phyloP scores from a whole-genome alignment of 2,329 filamentous ascomycete genomes.

The Eutypa lata region DNA sequence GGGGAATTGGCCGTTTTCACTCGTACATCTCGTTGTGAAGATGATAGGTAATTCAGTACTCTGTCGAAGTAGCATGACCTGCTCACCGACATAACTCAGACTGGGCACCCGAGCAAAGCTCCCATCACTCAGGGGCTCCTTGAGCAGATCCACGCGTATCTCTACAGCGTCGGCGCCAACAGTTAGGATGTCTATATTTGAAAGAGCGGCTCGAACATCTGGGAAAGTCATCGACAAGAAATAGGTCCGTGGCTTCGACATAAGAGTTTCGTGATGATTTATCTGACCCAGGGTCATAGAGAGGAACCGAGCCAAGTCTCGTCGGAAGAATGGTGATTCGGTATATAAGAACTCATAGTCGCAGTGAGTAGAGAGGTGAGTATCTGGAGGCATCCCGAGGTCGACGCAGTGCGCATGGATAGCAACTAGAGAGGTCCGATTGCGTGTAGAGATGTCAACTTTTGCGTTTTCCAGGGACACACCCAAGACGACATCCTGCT shows the following conservation, averaged over 20 bases:
- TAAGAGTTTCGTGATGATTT: constrained; percentile 72
- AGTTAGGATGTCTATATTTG: constrained; percentile 82
- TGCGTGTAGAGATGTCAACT: constrained; percentile 54
- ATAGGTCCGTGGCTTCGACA: constrained; percentile 75
- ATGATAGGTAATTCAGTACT: constrained; percentile 87
- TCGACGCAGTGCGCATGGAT: constrained; percentile 78
- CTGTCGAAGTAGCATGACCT: constrained; percentile 80
- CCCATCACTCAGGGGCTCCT: constrained; percentile 65
- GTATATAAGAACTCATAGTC: constrained; percentile 89
- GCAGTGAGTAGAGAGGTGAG: constrained; percentile 62
- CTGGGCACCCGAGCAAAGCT: constrained; percentile 67
- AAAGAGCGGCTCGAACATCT: constrained; percentile 76
- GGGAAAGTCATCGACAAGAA: constrained; percentile 88
- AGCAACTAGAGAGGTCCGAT: constrained; percentile 58
- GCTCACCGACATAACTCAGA: constrained; percentile 79
- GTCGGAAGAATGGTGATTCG: constrained; percentile 65
- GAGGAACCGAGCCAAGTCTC: constrained; percentile 75
- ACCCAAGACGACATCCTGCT: constrained; percentile 66
- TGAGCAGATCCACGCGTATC: constrained; percentile 76
- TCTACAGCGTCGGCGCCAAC: constrained; percentile 85
- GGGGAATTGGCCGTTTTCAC: constrained; percentile 79
- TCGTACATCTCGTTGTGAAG: constrained; percentile 78
- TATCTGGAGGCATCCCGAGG: constrained; percentile 65
- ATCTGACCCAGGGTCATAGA: constrained; percentile 78
- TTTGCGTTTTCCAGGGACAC: constrained; percentile 57